Evolutionary conservation across 768 basidiomycete species (phyloP).

Genomic region (Leccinum broughii): DNA sequence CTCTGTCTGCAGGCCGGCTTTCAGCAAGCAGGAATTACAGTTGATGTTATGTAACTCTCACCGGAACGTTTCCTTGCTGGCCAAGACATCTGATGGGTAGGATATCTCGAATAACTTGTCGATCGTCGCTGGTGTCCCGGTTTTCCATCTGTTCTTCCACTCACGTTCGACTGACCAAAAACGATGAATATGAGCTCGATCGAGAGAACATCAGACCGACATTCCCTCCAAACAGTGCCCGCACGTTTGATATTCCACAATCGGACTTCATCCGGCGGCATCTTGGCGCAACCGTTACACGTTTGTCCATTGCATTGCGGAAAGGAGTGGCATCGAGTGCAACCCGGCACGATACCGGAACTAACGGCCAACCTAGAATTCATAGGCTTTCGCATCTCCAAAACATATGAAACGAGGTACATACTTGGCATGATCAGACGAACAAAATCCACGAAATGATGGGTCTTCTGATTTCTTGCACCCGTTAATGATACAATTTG

Average conservation of each 20-base stretch:
- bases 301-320: constrained; percentile 47
- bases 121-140: constrained; percentile 39
- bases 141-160: constrained; percentile 45
- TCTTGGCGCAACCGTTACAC: constrained; percentile 53
- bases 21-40: constrained; percentile 6
- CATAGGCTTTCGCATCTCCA: constrained; percentile 9
- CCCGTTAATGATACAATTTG: constrained; percentile 49
- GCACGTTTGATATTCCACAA: constrained; percentile 50
- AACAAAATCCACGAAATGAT: constrained; percentile 55
- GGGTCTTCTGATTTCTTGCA: constrained; percentile 54
- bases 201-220: constrained; percentile 39
- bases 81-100: constrained; percentile 28
- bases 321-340: constrained; percentile 47
- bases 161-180: constrained; percentile 51
- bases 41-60: constrained; percentile 24
- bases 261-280: constrained; percentile 41
- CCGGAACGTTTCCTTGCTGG: constrained; percentile 51
- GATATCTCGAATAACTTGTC: constrained; percentile 59
- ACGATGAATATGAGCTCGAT: constrained; percentile 21
- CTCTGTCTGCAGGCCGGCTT: constrained; percentile 22
- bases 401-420: constrained; percentile 17
- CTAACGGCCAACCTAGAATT: constrained; percentile 51
- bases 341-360: constrained; percentile 48
- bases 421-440: constrained; percentile 58
- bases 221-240: constrained; percentile 50